Evolutionary conservation across 2,329 filamentous ascomycete species (phyloP), one percentile per base, ranked within the genome.

Genomic region (Arthroderma uncinatum): DNA sequence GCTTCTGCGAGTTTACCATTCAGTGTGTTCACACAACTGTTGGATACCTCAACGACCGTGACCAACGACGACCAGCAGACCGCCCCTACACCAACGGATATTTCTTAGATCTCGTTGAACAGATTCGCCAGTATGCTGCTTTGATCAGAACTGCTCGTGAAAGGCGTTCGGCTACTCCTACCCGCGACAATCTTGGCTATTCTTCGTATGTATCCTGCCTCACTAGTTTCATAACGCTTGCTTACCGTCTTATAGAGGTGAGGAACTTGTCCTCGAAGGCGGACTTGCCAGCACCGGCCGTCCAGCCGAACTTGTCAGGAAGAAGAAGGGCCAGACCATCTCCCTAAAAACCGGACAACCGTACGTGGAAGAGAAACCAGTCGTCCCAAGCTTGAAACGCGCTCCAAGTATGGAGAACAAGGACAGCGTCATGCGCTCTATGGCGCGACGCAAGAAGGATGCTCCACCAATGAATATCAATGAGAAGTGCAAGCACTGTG

Each of bases 381-480:
- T 33, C 21, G 70, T 62, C 65, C 71, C 65, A 36, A 63, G 65
- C n/a, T 70, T 76, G 65, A 84, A 83, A 74, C 78, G 79, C 57
- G 67, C 74, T 53, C 69, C 79, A 42, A 76, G 74, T 61, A 61
- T 67, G 25, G 74, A 89, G 65, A 82, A 85, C 66, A 79, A 82
- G 14, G 83, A 86, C 63, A 87, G 92, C 58, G 89, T 90, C 61
- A 82, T 85, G 73, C 88, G 91, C 53, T 97, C 91, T 40, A 97
- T 96, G 92, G 92, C 91, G 58, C 86, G 91, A 58, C 86, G 90
- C 63, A 94, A 94, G 82, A 95, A 95, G 82, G 92, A 92, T 59
- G 89, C 89, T 36, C 86, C 84, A 54, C 86, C 87, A 4, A 88
- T 92, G 72, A 86, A 94, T 71, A 83, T 92, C 53, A 84, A 88